These are phyloP conservation scores for Phytophthora quininea DNA, from an alignment of 352 stramenopile genomes.

Conservation along the genomic window DNA sequence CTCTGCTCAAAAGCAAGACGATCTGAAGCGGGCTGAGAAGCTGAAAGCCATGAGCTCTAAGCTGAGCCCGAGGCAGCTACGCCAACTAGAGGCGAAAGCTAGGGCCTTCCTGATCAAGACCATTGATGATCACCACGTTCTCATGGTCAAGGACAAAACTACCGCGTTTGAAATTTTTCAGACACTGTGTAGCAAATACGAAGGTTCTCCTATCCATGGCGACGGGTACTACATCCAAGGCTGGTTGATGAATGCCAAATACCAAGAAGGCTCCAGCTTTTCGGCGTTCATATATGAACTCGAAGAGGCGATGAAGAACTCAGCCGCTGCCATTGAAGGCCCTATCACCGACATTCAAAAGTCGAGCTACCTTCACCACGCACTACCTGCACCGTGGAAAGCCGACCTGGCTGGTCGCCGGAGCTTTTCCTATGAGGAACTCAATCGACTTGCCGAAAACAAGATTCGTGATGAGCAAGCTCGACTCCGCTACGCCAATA, in stretches of 20 bases:
- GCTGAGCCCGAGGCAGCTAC: neutral
- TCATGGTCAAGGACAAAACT: conserved; percentile 12
- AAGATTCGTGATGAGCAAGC: conserved; percentile 13
- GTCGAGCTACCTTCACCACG: conserved; percentile 11
- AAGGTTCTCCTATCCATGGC: conserved; percentile 2
- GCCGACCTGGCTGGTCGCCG: neutral
- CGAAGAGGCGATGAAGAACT: conserved; percentile 2
- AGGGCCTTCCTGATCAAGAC: conserved; percentile 6
- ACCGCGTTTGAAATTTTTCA: conserved; percentile 18
- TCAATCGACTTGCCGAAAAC: conserved; percentile 9
- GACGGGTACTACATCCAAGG: conserved; percentile 17
- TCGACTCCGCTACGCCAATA: conserved; percentile 12
- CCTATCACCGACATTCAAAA: conserved; percentile 14
- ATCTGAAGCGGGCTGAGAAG: conserved; percentile 4
- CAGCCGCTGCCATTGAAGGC: conserved; percentile 2
- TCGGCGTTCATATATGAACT: conserved; percentile 7
- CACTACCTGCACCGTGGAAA: conserved; percentile 5
- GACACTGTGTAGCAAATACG: conserved; percentile 3
- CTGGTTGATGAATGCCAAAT: conserved; percentile 9
- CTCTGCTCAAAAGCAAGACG: conserved; percentile 1
- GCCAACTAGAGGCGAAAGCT: conserved; percentile 1
- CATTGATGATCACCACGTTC: conserved; percentile 4
- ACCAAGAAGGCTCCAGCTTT: conserved; percentile 6
- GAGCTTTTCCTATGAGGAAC: conserved; percentile 14
- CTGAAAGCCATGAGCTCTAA: neutral